Percentiles rank a stretch among this genome's conserved stretches.
phyloP scores from a whole-genome alignment of 495 filamentous ascomycete species.

The Cetradonia linearis region DNA sequence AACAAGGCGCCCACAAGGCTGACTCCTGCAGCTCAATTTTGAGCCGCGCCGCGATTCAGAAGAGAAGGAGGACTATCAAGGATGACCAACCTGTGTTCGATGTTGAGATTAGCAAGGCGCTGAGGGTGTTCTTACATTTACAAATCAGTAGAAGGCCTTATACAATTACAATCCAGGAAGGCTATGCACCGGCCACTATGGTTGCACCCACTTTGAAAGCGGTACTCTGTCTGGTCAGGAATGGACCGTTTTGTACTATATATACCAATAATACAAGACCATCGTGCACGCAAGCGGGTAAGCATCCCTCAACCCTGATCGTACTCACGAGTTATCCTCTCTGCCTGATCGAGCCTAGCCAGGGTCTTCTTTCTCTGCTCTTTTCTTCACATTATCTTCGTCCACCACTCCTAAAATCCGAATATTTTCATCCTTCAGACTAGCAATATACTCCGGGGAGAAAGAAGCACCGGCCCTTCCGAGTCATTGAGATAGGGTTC shows the following conservation, averaged over 20 bases:
- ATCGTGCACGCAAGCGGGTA: not conserved
- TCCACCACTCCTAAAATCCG: slow-evolving; percentile 17
- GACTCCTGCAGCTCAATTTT: slow-evolving; percentile 53
- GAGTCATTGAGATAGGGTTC: slow-evolving; percentile 21
- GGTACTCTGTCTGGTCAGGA: not conserved
- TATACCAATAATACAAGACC: not conserved
- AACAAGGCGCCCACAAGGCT: not conserved
- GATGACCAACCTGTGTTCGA: not conserved
- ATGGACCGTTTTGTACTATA: not conserved
- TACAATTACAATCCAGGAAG: not conserved
- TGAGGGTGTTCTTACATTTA: slow-evolving; percentile 3
- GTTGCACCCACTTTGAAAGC: not conserved
- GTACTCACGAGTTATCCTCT: slow-evolving; percentile 17
- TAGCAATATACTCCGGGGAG: slow-evolving; percentile 15
- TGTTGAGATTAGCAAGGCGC: slow-evolving; percentile 15
- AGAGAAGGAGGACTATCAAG: slow-evolving; percentile 28
- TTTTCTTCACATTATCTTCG: not conserved
- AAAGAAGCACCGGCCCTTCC: slow-evolving; percentile 21
- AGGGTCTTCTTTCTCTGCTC: slow-evolving; percentile 12
- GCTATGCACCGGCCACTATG: not conserved
- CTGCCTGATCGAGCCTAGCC: slow-evolving; percentile 17
- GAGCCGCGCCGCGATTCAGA: slow-evolving; percentile 57
- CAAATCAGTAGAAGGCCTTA: not conserved
- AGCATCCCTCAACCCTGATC: not conserved
- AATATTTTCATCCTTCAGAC: slow-evolving; percentile 10